Percentiles rank a stretch among this genome's conserved stretches.
These are phyloP conservation scores for Neurospora sp. DNA, from an alignment of 495 filamentous ascomycete species.

Conservation along the genomic window DNA sequence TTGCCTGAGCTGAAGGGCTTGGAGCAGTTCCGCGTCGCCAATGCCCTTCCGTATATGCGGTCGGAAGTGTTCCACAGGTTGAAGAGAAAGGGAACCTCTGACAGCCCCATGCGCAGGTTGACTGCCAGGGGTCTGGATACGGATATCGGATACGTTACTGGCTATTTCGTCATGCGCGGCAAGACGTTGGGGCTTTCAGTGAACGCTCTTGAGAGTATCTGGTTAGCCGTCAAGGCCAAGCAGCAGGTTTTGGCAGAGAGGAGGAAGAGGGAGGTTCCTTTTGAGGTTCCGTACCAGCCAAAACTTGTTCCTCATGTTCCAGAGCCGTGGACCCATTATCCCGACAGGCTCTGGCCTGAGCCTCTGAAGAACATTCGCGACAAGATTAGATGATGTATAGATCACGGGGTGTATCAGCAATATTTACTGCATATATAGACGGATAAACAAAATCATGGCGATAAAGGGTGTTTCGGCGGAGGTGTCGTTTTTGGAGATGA, in stretches of 20 bases:
- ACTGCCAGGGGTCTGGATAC: slow-evolving; percentile 43
- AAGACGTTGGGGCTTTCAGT: slow-evolving; percentile 57
- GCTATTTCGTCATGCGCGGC: slow-evolving; percentile 63
- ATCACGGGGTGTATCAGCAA: neutral
- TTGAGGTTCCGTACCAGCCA: slow-evolving; percentile 4
- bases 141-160: slow-evolving; percentile 74
- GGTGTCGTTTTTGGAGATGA: neutral
- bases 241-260: slow-evolving; percentile 8
- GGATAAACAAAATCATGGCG: neutral
- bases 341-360: neutral
- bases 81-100: slow-evolving; percentile 40
- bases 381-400: neutral
- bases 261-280: slow-evolving; percentile 15
- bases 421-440: neutral
- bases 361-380: neutral
- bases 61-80: slow-evolving; percentile 21
- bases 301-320: neutral
- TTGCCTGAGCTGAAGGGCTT: slow-evolving; percentile 53
- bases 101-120: slow-evolving; percentile 57
- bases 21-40: slow-evolving; percentile 44
- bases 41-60: slow-evolving; percentile 32
- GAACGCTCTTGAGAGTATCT: slow-evolving; percentile 44
- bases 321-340: neutral
- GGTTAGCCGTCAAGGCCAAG: slow-evolving; percentile 27
- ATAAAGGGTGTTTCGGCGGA: neutral